Percentiles rank a stretch among this genome's conserved stretches.
phyloP scores from a whole-genome alignment of 192 early-diverging fungal species.

The Coemansia sp. region DNA sequence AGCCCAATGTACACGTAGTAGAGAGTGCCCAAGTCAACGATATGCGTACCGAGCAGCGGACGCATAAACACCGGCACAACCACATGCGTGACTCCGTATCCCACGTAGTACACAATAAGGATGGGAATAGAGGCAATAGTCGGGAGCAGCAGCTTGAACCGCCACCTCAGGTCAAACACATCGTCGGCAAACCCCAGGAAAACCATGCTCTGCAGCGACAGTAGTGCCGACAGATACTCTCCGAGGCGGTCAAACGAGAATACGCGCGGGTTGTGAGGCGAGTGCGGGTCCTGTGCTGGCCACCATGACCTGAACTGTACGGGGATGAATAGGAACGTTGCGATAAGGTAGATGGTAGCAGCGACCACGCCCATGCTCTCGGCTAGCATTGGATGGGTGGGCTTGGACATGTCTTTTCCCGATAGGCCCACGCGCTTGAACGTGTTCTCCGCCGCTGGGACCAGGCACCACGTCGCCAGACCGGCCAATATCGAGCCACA shows the following conservation, averaged over 20 bases:
- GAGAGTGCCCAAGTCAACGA: slow-evolving; percentile 80
- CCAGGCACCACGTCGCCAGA: slow-evolving; percentile 66
- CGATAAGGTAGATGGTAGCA: slow-evolving; percentile 83
- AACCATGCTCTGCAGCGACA: slow-evolving; percentile 94
- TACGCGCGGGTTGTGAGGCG: slow-evolving; percentile 6
- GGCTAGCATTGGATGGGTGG: slow-evolving; percentile 62
- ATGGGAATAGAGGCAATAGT: slow-evolving; percentile 89
- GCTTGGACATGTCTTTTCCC: slow-evolving; percentile 82
- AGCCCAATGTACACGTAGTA: slow-evolving; percentile 94
- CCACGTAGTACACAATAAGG: slow-evolving; percentile 91
- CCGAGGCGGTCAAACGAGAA: slow-evolving; percentile 64
- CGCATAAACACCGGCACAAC: slow-evolving; percentile 83
- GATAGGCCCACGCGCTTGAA: slow-evolving; percentile 77
- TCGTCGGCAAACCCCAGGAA: slow-evolving; percentile 98
- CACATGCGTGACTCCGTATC: slow-evolving; percentile 83
- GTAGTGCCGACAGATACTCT: slow-evolving; percentile 85
- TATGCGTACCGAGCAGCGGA: slow-evolving; percentile 60
- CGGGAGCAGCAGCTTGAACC: slow-evolving; percentile 93
- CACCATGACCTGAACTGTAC: slow-evolving; percentile 91
- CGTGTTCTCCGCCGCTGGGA: slow-evolving; percentile 61
- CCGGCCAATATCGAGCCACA: slow-evolving; percentile 70
- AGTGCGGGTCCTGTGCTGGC: slow-evolving; percentile 12
- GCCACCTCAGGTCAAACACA: slow-evolving; percentile 93
- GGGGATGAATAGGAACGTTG: slow-evolving; percentile 90
- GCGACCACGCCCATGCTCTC: slow-evolving; percentile 93